A percentile compares a stretch with the other conserved stretches of the same genome.
Evolutionary conservation across 164 flowering plant genomes (phyloP).

Genomic region (Stephania yunnanensis): DNA sequence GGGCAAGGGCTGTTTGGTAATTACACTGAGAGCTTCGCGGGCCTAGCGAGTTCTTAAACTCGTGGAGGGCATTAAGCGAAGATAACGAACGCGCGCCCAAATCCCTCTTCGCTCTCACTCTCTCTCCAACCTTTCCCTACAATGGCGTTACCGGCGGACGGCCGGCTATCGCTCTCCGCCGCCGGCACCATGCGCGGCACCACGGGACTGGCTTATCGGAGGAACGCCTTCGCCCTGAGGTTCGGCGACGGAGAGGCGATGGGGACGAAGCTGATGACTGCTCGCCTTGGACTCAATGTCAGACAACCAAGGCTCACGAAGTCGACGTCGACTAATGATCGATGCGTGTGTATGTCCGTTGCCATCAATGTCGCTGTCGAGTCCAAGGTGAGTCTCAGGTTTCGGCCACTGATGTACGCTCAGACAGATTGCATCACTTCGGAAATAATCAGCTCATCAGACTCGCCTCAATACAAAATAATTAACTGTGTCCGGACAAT

Average conservation of each 20-base stretch:
- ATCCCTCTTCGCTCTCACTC: neutral
- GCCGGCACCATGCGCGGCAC: slow-evolving; percentile 30
- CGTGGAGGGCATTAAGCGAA: slow-evolving; percentile 44
- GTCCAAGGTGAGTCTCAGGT: slow-evolving; percentile 37
- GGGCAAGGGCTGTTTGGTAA: neutral
- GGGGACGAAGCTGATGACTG: slow-evolving; percentile 54
- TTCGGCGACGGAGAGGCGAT: slow-evolving; percentile 63
- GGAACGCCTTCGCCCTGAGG: slow-evolving; percentile 21
- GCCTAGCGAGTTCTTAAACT: slow-evolving; percentile 9
- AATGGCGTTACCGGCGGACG: slow-evolving; percentile 49
- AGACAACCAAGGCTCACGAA: neutral
- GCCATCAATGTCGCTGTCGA: slow-evolving; percentile 37
- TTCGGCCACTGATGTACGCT: no score
- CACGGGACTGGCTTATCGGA: slow-evolving; percentile 27
- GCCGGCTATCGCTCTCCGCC: slow-evolving; percentile 41
- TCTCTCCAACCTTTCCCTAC: slow-evolving; percentile 3
- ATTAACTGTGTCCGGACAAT: no score
- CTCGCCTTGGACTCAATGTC: neutral
- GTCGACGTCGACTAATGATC: slow-evolving; percentile 10
- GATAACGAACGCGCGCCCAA: slow-evolving; percentile 26
- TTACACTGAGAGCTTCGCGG: neutral
- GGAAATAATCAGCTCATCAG: no score
- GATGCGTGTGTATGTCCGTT: slow-evolving; percentile 44
- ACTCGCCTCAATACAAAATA: no score
- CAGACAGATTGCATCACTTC: no score